A percentile compares a stretch with the other conserved stretches of the same genome.
phyloP scores from a whole-genome alignment of 768 basidiomycete species.

The Suillus placidus region DNA sequence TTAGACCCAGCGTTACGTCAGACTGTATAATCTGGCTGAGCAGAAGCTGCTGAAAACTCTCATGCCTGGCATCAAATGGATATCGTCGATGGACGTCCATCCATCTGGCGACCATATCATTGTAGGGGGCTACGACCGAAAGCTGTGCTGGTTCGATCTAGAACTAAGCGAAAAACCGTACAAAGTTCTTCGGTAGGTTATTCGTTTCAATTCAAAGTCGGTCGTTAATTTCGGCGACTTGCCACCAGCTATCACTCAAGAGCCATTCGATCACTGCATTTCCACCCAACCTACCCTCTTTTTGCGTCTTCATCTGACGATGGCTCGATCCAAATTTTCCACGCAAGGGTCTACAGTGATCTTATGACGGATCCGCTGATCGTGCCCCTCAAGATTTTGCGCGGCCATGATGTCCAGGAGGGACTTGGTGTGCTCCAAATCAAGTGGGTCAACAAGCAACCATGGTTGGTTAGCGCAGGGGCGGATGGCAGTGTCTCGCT shows the following conservation, averaged over 20 bases:
- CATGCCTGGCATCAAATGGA: conserved; percentile 94
- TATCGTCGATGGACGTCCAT: conserved; percentile 96
- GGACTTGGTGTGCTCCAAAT: conserved; percentile 91
- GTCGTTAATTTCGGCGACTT: conserved; percentile 15
- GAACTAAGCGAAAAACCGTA: conserved; percentile 97
- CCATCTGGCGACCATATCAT: conserved; percentile 95
- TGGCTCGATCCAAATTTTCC: conserved; percentile 96
- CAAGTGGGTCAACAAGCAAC: conserved; percentile 85
- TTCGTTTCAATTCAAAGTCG: conserved; percentile 7
- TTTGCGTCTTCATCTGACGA: conserved; percentile 98
- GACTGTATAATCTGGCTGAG: conserved; percentile 91
- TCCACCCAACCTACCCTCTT: conserved; percentile 93
- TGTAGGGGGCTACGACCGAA: conserved; percentile 96
- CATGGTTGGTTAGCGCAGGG: conserved; percentile 92
- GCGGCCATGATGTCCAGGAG: conserved; percentile 85
- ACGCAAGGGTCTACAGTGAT: conserved; percentile 91
- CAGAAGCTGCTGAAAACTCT: conserved; percentile 95
- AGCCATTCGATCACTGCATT: conserved; percentile 90
- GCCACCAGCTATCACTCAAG: conserved; percentile 81
- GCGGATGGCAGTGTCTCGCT: conserved; percentile 88
- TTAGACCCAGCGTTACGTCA: conserved; percentile 95
- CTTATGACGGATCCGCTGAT: conserved; percentile 97
- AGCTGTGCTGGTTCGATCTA: conserved; percentile 98
- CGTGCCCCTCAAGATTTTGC: conserved; percentile 93
- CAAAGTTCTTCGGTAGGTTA: conserved; percentile 81